Percentiles rank a stretch among this genome's conserved stretches.
These are phyloP conservation scores for Arthroderma uncinatum DNA, from an alignment of 2,329 filamentous ascomycete species.

Conservation along the genomic window DNA sequence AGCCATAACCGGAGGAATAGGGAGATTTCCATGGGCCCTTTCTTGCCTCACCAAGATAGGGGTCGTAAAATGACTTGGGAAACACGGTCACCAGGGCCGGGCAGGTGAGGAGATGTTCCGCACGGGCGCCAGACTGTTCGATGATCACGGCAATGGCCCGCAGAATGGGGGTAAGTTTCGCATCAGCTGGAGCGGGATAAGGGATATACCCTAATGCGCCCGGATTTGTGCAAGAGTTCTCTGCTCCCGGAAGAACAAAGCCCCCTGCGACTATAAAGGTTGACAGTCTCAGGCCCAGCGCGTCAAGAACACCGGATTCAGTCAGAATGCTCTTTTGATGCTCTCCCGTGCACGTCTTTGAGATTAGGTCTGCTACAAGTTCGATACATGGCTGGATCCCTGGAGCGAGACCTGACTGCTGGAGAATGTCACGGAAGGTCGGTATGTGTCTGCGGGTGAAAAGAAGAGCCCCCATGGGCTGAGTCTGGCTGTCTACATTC, in stretches of 20 bases:
- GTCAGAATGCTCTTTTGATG: constrained; percentile 60
- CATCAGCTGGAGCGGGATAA: constrained; percentile 46
- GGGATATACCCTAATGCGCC: constrained; percentile 50
- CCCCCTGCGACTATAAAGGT: constrained; percentile 58
- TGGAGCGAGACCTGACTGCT: constrained; percentile 43
- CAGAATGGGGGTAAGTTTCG: constrained; percentile 57
- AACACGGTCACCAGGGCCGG: constrained; percentile 60
- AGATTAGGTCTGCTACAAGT: constrained; percentile 39
- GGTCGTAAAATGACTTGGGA: constrained; percentile 44
- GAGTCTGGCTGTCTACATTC: constrained; percentile 33
- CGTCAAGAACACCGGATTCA: constrained; percentile 63
- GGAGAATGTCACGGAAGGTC: constrained; percentile 55
- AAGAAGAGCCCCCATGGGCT: constrained; percentile 50
- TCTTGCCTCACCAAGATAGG: constrained; percentile 36
- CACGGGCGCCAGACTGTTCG: constrained; percentile 65
- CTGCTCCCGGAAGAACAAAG: constrained; percentile 56
- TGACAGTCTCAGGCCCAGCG: constrained; percentile 62
- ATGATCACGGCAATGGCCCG: constrained; percentile 69
- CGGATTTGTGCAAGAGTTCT: constrained; percentile 44
- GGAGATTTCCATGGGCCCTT: constrained; percentile 43
- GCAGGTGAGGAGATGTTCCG: constrained; percentile 58
- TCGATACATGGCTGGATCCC: constrained; percentile 41
- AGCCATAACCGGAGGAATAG: constrained; percentile 43
- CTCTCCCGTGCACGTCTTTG: constrained; percentile 58
- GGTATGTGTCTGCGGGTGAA: constrained; percentile 53